Conservation (phyloP, 768 basidiomycete species). For the Glaciozyma antarctica region DNA sequence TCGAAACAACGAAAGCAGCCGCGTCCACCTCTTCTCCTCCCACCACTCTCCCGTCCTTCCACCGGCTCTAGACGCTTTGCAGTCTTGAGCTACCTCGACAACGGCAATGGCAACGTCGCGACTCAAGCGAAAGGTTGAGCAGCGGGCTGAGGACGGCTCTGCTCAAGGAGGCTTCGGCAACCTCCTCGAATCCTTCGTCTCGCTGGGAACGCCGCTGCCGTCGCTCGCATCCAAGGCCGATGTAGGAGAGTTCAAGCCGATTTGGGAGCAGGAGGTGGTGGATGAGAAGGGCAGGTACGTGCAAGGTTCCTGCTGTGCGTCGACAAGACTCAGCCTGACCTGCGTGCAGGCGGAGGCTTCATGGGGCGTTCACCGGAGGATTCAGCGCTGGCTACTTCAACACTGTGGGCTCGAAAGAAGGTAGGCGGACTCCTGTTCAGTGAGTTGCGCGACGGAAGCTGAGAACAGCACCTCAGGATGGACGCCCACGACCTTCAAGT, state of each 20-base stretch:
- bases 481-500: conserved; percentile 85
- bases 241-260: conserved; percentile 83
- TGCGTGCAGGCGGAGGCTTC: conserved; percentile 80
- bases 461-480: conserved; percentile 56
- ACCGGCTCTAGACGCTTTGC: too few relatives aligned
- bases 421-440: conserved; percentile 41
- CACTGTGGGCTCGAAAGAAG: conserved; percentile 90
- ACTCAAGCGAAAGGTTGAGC: too few relatives aligned
- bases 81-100: too few relatives aligned
- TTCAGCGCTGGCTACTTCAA: conserved; percentile 98
- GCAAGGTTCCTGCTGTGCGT: too few relatives aligned
- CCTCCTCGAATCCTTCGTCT: conserved; percentile 61
- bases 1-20: too few relatives aligned
- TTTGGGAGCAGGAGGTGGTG: conserved; percentile 82
- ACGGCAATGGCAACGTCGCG: too few relatives aligned
- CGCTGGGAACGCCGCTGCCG: conserved; percentile 92
- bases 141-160: not conserved
- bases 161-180: not conserved
- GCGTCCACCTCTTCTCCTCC: too few relatives aligned
- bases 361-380: conserved; percentile 96
- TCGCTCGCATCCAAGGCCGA: conserved; percentile 74
- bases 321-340: too few relatives aligned
- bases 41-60: too few relatives aligned
- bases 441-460: not conserved
- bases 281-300: conserved; percentile 24